phyloP scores from a whole-genome alignment of 805 yeast species.

The Nakazawaea ambrosiae region DNA sequence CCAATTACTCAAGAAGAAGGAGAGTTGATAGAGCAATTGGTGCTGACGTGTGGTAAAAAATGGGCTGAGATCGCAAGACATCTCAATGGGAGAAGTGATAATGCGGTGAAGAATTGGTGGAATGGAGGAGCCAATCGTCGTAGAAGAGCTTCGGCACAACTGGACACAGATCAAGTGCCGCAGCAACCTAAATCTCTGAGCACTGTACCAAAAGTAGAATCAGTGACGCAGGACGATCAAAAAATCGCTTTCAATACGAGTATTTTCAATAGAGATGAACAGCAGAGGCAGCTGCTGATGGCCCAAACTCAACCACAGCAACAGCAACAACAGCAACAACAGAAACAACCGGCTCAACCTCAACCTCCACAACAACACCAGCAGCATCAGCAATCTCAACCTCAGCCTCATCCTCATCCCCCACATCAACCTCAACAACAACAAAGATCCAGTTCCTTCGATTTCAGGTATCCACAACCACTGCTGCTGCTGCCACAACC shows the following conservation, averaged over 20 bases:
- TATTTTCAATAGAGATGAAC: slow-evolving; percentile 10
- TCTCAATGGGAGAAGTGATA: slow-evolving; percentile 81
- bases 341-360: slow-evolving; percentile 7
- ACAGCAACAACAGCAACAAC: slow-evolving; percentile 9
- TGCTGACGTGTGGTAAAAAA: slow-evolving; percentile 71
- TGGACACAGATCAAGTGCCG: slow-evolving; percentile 10
- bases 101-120: slow-evolving; percentile 95
- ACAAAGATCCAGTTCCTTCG: slow-evolving; percentile 7
- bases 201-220: slow-evolving; percentile 8
- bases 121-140: slow-evolving; percentile 87
- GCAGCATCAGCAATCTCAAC: too few relatives aligned
- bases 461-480: slow-evolving; percentile 6
- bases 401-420: slow-evolving; percentile 5
- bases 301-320: slow-evolving; percentile 12
- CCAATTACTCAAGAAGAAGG: slow-evolving; percentile 89
- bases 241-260: slow-evolving; percentile 13
- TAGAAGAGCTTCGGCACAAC: slow-evolving; percentile 41
- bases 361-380: slow-evolving; percentile 1
- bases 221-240: slow-evolving; percentile 1
- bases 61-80: slow-evolving; percentile 95
- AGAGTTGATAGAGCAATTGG: slow-evolving; percentile 68
- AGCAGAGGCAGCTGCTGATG: slow-evolving; percentile 13
- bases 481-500: too few relatives aligned
- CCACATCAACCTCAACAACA: slow-evolving; percentile 5
- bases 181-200: not conserved